phyloP scores from a whole-genome alignment of 768 basidiomycete genomes.

The Leccinum barrowsii region DNA sequence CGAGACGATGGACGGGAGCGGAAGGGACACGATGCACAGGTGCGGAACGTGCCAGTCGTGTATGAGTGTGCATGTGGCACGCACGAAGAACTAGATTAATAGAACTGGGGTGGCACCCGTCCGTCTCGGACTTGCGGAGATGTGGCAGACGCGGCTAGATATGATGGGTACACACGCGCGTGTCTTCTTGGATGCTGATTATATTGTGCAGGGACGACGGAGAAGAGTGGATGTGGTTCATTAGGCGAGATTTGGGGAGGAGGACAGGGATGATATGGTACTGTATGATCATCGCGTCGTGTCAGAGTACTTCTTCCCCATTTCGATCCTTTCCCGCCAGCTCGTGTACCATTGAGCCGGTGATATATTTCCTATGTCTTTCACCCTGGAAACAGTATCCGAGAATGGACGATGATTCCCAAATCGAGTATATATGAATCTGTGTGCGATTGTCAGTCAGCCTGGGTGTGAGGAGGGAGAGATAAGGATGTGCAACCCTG shows the following conservation, averaged over 20 bases:
- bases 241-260: background rate
- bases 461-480: background rate
- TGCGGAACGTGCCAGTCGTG: background rate
- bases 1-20: background rate
- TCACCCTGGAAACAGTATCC: background rate
- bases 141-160: background rate
- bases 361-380: background rate
- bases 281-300: background rate
- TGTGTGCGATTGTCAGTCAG: background rate
- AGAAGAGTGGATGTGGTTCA: background rate
- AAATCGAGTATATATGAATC: background rate
- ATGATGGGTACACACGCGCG: background rate
- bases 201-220: conserved; percentile 1
- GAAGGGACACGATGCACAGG: background rate
- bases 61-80: background rate
- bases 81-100: background rate
- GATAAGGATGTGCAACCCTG: background rate
- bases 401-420: background rate
- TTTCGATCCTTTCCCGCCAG: background rate
- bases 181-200: background rate
- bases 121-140: background rate
- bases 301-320: background rate
- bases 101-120: background rate
- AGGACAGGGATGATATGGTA: background rate
- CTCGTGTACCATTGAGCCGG: background rate